Percentiles rank a stretch among this genome's conserved stretches.
Evolutionary conservation across 2,329 filamentous ascomycete genomes (phyloP).

Genomic region (Fusarium torreyae): DNA sequence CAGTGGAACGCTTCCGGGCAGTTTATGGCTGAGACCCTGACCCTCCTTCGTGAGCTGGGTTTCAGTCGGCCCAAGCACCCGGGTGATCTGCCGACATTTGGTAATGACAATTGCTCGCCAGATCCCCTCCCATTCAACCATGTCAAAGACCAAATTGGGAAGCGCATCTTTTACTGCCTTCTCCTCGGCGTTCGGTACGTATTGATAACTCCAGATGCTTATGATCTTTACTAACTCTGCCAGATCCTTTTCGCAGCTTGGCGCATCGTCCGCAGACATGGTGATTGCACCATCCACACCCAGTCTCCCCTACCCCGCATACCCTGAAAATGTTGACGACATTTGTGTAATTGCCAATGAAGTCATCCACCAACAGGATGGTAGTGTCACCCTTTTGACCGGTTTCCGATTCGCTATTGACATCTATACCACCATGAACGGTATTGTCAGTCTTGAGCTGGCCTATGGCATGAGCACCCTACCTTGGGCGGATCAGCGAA

Average conservation of each 20-base stretch:
- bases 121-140: slow-evolving; percentile 72
- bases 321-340: slow-evolving; percentile 88
- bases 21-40: slow-evolving; percentile 81
- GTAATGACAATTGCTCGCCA: slow-evolving; percentile 56
- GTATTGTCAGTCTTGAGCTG: slow-evolving; percentile 83
- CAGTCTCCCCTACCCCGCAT: slow-evolving; percentile 81
- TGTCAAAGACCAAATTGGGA: slow-evolving; percentile 80
- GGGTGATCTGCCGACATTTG: slow-evolving; percentile 58
- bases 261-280: slow-evolving; percentile 78
- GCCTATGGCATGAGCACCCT: slow-evolving; percentile 85
- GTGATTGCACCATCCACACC: slow-evolving; percentile 83
- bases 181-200: slow-evolving; percentile 79
- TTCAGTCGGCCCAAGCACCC: slow-evolving; percentile 70
- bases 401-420: slow-evolving; percentile 87
- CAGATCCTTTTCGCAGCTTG: slow-evolving; percentile 84
- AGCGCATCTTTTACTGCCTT: slow-evolving; percentile 88
- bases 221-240: slow-evolving; percentile 29
- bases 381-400: slow-evolving; percentile 77
- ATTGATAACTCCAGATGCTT: background rate
- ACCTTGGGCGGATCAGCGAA: slow-evolving; percentile 83
- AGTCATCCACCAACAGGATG: slow-evolving; percentile 78
- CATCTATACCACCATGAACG: slow-evolving; percentile 85
- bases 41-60: slow-evolving; percentile 77
- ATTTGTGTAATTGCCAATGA: slow-evolving; percentile 81
- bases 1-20: slow-evolving; percentile 77